These are phyloP conservation scores for Cercospora berteroae DNA, from an alignment of 2,329 filamentous ascomycete species.

Conservation along the genomic window DNA sequence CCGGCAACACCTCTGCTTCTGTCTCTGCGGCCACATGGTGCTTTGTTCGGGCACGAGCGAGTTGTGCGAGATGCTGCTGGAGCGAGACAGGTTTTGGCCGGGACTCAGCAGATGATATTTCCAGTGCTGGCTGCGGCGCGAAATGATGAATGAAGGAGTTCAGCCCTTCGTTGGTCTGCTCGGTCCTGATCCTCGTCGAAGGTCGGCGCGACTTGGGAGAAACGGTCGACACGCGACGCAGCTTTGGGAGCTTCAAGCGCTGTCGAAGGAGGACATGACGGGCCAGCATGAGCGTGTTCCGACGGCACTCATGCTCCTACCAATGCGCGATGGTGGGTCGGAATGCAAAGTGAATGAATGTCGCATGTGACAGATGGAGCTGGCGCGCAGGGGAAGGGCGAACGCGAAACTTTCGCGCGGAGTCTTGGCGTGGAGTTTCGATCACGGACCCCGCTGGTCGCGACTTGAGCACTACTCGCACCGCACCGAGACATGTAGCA, in stretches of 20 bases:
- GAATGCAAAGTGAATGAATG: slow-evolving; percentile 1
- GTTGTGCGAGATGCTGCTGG: slow-evolving; percentile 1
- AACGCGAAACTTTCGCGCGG: slow-evolving; percentile 4
- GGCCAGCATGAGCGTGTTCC: slow-evolving; percentile 22
- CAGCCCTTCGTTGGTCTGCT: not conserved
- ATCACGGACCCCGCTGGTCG: not conserved
- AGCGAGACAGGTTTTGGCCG: not conserved
- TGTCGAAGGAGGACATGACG: slow-evolving; percentile 12
- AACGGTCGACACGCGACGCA: slow-evolving; percentile 11
- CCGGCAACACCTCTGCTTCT: not conserved
- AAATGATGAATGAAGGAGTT: slow-evolving; percentile 6
- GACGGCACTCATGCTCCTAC: slow-evolving; percentile 20
- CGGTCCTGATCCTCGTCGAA: not conserved
- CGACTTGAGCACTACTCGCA: not conserved
- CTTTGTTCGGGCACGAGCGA: not conserved
- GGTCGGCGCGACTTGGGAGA: not conserved
- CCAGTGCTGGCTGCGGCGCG: not conserved
- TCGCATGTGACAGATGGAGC: not conserved
- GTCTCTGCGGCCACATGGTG: not conserved
- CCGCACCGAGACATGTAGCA: not conserved
- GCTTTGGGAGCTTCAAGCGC: slow-evolving; percentile 6
- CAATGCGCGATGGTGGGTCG: slow-evolving; percentile 17
- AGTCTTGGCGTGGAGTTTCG: slow-evolving; percentile 2
- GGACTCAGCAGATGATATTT: not conserved
- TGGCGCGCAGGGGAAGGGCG: not conserved